Percentiles rank a stretch among this genome's conserved stretches.
phyloP scores from a whole-genome alignment of 2,329 filamentous ascomycete genomes.

The Byssoonygena ceratinophila region DNA sequence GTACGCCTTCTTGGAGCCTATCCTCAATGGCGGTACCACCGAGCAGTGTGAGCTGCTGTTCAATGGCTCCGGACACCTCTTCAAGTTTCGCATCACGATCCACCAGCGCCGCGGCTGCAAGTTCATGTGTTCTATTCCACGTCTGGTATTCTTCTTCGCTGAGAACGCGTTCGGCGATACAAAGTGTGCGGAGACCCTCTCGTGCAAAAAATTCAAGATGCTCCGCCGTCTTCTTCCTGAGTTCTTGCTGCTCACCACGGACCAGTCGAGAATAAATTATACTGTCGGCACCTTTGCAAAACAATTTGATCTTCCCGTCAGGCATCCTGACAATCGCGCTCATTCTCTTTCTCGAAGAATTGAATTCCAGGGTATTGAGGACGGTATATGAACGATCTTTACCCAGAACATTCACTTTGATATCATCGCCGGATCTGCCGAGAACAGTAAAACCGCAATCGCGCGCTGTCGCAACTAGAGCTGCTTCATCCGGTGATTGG shows the following conservation, averaged over 20 bases:
- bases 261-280: conserved; percentile 89
- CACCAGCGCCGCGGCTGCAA: conserved; percentile 70
- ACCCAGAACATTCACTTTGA: conserved; percentile 78
- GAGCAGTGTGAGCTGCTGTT: conserved; percentile 75
- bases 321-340: conserved; percentile 95
- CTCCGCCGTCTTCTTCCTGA: conserved; percentile 74
- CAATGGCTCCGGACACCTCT: conserved; percentile 76
- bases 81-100: conserved; percentile 91
- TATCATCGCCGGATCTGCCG: conserved; percentile 65
- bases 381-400: conserved; percentile 76
- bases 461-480: conserved; percentile 82
- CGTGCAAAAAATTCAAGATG: conserved; percentile 95
- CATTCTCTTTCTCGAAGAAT: conserved; percentile 94
- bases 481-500: conserved; percentile 92
- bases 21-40: conserved; percentile 97
- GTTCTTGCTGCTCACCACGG: conserved; percentile 71
- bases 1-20: conserved; percentile 89
- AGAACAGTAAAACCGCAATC: conserved; percentile 93
- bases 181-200: conserved; percentile 88
- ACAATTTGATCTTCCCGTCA: conserved; percentile 74
- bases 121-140: conserved; percentile 81
- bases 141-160: conserved; percentile 68
- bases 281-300: conserved; percentile 96
- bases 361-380: conserved; percentile 93
- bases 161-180: conserved; percentile 75